A percentile compares a stretch with the other conserved stretches of the same genome.
Evolutionary conservation across 148 eudicot species (phyloP).

Genomic region (Chenopodium suecicum): DNA sequence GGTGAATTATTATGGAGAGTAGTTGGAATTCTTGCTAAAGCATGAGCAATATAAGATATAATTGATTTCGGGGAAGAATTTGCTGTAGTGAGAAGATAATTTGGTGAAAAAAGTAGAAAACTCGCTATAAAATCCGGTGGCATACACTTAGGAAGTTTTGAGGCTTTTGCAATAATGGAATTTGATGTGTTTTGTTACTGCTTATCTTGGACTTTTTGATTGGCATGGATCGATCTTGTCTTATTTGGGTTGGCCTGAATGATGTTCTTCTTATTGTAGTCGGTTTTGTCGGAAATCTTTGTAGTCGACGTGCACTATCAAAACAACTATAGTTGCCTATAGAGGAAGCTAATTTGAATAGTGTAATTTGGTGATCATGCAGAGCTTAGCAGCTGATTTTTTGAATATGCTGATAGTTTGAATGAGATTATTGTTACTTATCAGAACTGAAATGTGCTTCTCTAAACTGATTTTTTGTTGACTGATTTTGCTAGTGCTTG

Average conservation of each 20-base stretch:
- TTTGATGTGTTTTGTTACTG: not conserved
- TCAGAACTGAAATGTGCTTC: no score
- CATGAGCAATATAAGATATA: not conserved
- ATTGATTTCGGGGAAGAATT: not conserved
- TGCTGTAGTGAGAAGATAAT: not conserved
- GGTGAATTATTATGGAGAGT: not conserved
- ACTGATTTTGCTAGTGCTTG: no score
- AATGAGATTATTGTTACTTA: no score
- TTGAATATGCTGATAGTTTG: not conserved
- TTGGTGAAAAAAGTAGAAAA: not conserved
- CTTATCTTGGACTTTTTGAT: not conserved
- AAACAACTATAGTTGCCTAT: not conserved
- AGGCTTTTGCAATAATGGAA: not conserved
- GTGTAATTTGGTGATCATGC: not conserved
- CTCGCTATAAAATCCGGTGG: not conserved
- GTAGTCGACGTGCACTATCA: not conserved
- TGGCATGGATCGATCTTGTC: not conserved
- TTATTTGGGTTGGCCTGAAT: not conserved
- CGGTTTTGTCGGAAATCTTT: not conserved
- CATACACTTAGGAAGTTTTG: not conserved
- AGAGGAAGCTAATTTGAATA: not conserved
- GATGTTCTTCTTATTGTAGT: not conserved
- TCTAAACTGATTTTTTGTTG: no score
- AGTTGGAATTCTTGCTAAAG: not conserved
- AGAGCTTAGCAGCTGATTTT: not conserved